phyloP scores from a whole-genome alignment of 2,329 filamentous ascomycete genomes.

The Sphaerulina vaccinii region DNA sequence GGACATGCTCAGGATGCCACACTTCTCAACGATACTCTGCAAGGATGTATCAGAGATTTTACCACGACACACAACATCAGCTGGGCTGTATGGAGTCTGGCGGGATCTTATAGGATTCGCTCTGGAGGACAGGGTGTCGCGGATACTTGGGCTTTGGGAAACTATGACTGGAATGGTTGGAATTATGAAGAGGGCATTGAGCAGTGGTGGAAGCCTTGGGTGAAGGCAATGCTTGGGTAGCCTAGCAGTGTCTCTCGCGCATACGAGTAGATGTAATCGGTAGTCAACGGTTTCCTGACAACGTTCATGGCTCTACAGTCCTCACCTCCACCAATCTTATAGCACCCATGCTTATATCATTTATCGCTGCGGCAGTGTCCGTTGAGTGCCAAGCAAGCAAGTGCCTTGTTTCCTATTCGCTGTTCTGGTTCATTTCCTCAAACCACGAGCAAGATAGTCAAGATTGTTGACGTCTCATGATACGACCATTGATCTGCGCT shows the following conservation, averaged over 20 bases:
- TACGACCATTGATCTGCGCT: too few species aligned
- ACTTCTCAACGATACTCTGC: slow-evolving; percentile 47
- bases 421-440: too few species aligned
- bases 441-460: too few species aligned
- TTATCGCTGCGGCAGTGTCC: too few species aligned
- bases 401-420: too few species aligned
- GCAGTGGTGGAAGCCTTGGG: slow-evolving; percentile 54
- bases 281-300: too few species aligned
- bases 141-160: slow-evolving; percentile 53
- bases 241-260: neutral
- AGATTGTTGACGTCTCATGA: too few species aligned
- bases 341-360: too few species aligned
- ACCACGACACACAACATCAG: slow-evolving; percentile 47
- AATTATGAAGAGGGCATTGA: slow-evolving; percentile 48
- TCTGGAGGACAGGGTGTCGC: slow-evolving; percentile 47
- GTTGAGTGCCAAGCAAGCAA: too few species aligned
- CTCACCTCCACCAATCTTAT: too few species aligned
- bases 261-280: neutral
- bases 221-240: slow-evolving; percentile 25
- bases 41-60: slow-evolving; percentile 49
- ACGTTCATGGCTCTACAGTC: too few species aligned
- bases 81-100: slow-evolving; percentile 53
- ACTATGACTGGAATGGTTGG: slow-evolving; percentile 50
- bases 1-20: slow-evolving; percentile 40
- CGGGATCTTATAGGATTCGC: slow-evolving; percentile 50